Base-by-base conservation (phyloP, 768 basidiomycete species). In the Cystobasidium tubakii region DNA sequence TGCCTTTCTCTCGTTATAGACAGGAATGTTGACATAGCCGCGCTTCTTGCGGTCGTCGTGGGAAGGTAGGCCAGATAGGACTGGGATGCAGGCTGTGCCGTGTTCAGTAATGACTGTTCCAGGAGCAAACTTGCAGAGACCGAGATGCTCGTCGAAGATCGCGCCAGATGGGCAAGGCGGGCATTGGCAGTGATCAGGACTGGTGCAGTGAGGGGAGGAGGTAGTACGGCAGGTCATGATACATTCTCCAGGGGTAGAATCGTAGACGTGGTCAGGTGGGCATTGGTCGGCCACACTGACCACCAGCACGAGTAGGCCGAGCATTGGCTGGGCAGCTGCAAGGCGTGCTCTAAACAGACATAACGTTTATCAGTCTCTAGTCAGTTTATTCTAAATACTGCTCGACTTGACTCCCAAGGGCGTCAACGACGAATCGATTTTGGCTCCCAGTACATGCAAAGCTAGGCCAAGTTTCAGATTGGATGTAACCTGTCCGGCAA, bases 261-360 rank as follows among this genome's bases (percentile, higher is more conserved):
- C 43, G 42, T 66, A 66, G 64, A 43, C 17, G 33, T 66, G 64
- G 34, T 43, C 64, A 17, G 64, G 12, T 13, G 64, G 64, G 64
- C 64, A 66, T 27, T 34, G 33, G 6, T 34, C 21, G 64, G 6
- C 64, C 64, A 43, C 64, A 66, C 25, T 66, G 64, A 43, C 64
- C 64, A 7, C 64, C 64, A 15, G 64, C 33, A 25, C 64, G 42
- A 21, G 64, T 66, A 42, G 64, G 64, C 2, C 39, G 64, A 27
- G 64, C 29, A 43, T 33, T 66, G 13, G 64, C 29, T 15, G 64
- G 64, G 25, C 64, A 66, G 7, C 3, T 15, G 64, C 64, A 66
- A 19, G 27, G 27, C 6, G 29, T n/a, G 19, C 39, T 33, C 64
- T 66, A n/a, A 17, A 25, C 6, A 27, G 33, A 21, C 62, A 3